Evolutionary conservation across 805 yeast genomes (phyloP), one percentile per base, ranked within the genome.

Genomic region (Candida mattraensis): DNA sequence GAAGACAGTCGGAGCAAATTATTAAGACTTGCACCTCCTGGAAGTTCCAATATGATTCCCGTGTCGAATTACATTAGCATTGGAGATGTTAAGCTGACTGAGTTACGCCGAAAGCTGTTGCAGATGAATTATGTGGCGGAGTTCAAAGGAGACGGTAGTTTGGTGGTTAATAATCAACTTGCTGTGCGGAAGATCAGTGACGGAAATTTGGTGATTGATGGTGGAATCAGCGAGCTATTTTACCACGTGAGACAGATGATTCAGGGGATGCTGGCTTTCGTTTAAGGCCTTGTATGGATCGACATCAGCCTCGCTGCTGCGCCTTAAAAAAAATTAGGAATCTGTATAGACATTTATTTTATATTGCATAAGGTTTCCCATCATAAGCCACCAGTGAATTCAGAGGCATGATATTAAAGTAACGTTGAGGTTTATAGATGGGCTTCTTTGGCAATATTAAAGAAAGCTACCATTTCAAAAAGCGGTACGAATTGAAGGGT

Each of bases 131-230:
- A 83, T 50, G 69, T 66, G 34, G 96, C 95, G 1, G 96, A 89
- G 53, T 87, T 91, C 58, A 79, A 83, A 58, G 94, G 96, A 36
- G 96, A 88, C 58, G 98, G 98, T 56, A 80, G 88, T 0, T 65
- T 93, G 24, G 95, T 89, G 10, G 83, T 94, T 28, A 89, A 89
- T 53, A 83, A 83, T 37, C 67, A 67, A 34, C 74, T 93, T 12
- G 81, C 86, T 1, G 78, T 93, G 7, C 67, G 87, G 36, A 91
- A 91, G 55, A 69, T 84, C 3, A 81, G 74, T 27, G 87, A 87
- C 30, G 95, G 96, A 28, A 83, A 83, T 51, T 73, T 91, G n/a
- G 65, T 83, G 4, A 80, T 93, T 10, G 96, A 91, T 49, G 98
- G 99, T 2, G 71, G 73, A 6, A 76, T 84, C 3, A 79, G 88